Base-by-base conservation (phyloP, 2,329 filamentous ascomycete genomes). In the Xylariaceae sp. region DNA sequence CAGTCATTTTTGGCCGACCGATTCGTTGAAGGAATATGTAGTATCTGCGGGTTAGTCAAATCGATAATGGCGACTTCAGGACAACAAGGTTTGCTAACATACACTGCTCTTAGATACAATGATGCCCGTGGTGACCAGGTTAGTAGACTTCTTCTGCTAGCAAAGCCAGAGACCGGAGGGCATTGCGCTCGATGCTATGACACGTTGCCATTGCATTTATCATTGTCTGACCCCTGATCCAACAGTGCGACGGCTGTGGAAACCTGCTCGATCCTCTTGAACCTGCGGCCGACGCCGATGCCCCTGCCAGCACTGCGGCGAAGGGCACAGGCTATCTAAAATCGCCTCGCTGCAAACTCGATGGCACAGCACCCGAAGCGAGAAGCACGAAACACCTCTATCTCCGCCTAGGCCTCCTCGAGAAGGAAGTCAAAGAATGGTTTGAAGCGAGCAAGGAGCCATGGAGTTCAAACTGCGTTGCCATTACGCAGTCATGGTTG, bases 321-420 rank as follows among this genome's bases (percentile, higher is more conserved):
- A 68, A 75, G 59, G 72, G 73, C 47, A 76, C 77, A 56, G 77
- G 71, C 69, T 84, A 71, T 71, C 78, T 64, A 13, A 61, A 53
- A 23, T 51, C 57, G 6, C 62, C 64, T 42, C 56, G 88, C 62
- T 97, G 94, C 80, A 97, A 97, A 77, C 82, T 97, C 15, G 91
- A 97, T 70, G 89, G 88, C 51, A 84, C 90, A 6, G 88, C 88
- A 4, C 93, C 92, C 2, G 86, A 93, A 35, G 84, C 85, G 54
- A 83, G 88, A 65, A 85, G 89, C 66, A 97, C 93, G 34, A 97
- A 92, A 75, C 94, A 97, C 73, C 84, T 96, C 51, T 96, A 92
- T 75, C 79, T 99, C n/a, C 83, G 85, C 55, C 80, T 99, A 7
- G 91, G 97, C 74, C 88, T 88, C 70, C 81, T 96, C 49, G 88